A percentile compares a stretch with the other conserved stretches of the same genome.
These are phyloP conservation scores for Ustilago cynodontis DNA, from an alignment of 1,284 basidiomycete genomes.

Conservation along the genomic window DNA sequence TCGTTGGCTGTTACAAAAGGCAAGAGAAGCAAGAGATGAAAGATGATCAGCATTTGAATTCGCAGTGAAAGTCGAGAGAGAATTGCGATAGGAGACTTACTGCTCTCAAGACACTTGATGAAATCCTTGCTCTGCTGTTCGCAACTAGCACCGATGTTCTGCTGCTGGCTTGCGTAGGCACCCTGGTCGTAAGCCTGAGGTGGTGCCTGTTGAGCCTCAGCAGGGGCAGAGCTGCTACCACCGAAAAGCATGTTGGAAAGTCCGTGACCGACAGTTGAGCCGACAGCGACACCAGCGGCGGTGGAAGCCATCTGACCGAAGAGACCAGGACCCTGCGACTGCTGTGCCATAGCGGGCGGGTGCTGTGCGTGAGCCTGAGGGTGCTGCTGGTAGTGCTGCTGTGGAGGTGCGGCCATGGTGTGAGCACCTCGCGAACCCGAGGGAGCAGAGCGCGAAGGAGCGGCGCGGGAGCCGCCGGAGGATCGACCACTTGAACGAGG, in stretches of 20 bases:
- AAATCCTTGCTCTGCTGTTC: constrained; percentile 74
- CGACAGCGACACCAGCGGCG: constrained; percentile 85
- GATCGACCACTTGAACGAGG: constrained; percentile 62
- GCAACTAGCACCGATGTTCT: constrained; percentile 71
- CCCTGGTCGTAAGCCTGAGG: constrained; percentile 50
- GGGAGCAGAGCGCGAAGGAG: constrained; percentile 62
- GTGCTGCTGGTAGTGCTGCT: constrained; percentile 40
- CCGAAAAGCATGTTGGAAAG: constrained; percentile 87
- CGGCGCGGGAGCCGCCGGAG: constrained; percentile 57
- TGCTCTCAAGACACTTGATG: constrained; percentile 64
- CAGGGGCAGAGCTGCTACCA: constrained; percentile 71
- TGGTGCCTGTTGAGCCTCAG: constrained; percentile 56
- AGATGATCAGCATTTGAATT: constrained; percentile 4
- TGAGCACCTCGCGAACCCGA: constrained; percentile 64
- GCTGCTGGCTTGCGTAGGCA: constrained; percentile 43
- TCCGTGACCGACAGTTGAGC: constrained; percentile 84
- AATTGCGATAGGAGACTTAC: constrained; percentile 18
- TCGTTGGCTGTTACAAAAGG: constrained; percentile 70
- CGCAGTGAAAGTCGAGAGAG: too few relatives aligned
- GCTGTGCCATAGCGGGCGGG: constrained; percentile 41
- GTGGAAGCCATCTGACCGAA: constrained; percentile 81
- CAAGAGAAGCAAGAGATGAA: background rate
- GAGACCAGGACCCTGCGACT: constrained; percentile 56
- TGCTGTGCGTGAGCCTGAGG: constrained; percentile 41
- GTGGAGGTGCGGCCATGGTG: constrained; percentile 63